phyloP scores from a whole-genome alignment of 1,284 basidiomycete genomes.

The Pterula multifida region DNA sequence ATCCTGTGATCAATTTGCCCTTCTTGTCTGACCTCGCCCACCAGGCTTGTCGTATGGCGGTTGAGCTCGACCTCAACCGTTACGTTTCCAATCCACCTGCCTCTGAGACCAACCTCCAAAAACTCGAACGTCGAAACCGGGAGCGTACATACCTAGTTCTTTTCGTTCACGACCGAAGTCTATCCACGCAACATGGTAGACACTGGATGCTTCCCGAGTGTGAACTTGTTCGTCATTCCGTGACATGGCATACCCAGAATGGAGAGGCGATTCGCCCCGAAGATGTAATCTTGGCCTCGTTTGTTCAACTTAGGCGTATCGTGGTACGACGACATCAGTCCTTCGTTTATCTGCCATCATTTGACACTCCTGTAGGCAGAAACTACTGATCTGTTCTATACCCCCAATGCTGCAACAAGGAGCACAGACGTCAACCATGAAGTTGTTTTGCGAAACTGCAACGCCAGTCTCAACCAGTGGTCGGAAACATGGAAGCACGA shows the following conservation, averaged over 20 bases:
- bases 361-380: conserved; percentile 37
- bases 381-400: conserved; percentile 61
- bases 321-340: conserved; percentile 47
- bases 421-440: conserved; percentile 57
- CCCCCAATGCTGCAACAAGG: conserved; percentile 36
- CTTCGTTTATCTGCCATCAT: background rate
- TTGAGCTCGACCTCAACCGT: conserved; percentile 67
- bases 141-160: conserved; percentile 75
- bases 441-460: conserved; percentile 55
- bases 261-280: conserved; percentile 46
- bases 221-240: conserved; percentile 54
- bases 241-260: conserved; percentile 56
- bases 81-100: conserved; percentile 39
- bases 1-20: conserved; percentile 6
- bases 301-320: conserved; percentile 62
- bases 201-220: conserved; percentile 80
- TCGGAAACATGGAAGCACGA: conserved; percentile 53
- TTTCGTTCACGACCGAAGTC: conserved; percentile 72
- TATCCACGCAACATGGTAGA: conserved; percentile 72
- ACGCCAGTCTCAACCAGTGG: conserved; percentile 60
- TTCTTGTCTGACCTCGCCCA: conserved; percentile 11
- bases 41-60: conserved; percentile 76
- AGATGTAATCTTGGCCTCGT: conserved; percentile 67
- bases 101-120: conserved; percentile 50
- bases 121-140: conserved; percentile 64